Evolutionary conservation across 1,139 yeast species (phyloP).

Genomic region (Kazachstania sp.): DNA sequence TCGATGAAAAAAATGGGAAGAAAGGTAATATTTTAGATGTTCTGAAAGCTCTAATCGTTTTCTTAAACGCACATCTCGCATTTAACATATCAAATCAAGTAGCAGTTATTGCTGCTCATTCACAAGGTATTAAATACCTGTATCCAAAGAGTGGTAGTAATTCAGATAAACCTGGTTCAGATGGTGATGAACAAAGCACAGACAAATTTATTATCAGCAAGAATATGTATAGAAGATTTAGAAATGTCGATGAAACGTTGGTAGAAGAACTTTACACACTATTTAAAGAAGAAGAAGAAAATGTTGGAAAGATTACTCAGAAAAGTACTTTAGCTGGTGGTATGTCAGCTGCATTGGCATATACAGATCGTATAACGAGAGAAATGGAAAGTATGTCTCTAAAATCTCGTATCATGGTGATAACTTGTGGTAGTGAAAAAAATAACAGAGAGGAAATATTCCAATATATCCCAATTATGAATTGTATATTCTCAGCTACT

Average conservation of each 20-base stretch:
- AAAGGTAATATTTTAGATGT: constrained; percentile 24
- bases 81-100: constrained; percentile 79
- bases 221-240: constrained; percentile 82
- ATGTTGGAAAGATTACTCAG: constrained; percentile 20
- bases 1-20: constrained; percentile 29
- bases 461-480: constrained; percentile 90
- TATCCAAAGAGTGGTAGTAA: constrained; percentile 43
- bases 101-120: constrained; percentile 71
- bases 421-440: constrained; percentile 39
- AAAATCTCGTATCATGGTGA: constrained; percentile 64
- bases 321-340: constrained; percentile 67
- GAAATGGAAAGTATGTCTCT: constrained; percentile 41
- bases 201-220: constrained; percentile 30
- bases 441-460: constrained; percentile 71
- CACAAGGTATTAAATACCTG: constrained; percentile 59
- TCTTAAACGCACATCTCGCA: constrained; percentile 76
- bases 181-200: constrained; percentile 1
- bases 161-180: constrained; percentile 4
- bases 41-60: constrained; percentile 26
- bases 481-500: constrained; percentile 91
- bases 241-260: constrained; percentile 70
- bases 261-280: constrained; percentile 50
- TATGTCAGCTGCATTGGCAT: constrained; percentile 55
- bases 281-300: constrained; percentile 30
- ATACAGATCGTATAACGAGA: constrained; percentile 60